A percentile compares a stretch with the other conserved stretches of the same genome.
Conservation (phyloP, 192 early-diverging fungal genomes). For the Umbelopsis sp. region DNA sequence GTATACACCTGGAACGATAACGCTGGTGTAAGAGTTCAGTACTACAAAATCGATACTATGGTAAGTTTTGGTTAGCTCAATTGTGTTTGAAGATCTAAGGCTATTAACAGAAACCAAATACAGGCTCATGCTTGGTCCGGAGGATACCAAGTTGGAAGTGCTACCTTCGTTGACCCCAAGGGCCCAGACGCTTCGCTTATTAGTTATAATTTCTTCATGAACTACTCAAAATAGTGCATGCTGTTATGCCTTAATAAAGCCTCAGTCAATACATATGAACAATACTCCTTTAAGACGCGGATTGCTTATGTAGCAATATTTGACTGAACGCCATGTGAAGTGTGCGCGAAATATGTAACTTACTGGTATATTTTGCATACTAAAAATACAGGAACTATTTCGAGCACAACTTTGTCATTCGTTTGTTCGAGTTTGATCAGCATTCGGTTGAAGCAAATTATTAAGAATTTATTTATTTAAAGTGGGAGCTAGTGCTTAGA, state of each 20-base stretch:
- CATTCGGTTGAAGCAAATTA: too few species aligned
- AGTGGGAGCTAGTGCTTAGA: too few species aligned
- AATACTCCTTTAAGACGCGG: too few species aligned
- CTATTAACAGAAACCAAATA: neutral
- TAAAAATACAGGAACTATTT: too few species aligned
- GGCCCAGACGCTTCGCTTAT: neutral
- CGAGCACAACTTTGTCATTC: too few species aligned
- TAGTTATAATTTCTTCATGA: conserved; percentile 10
- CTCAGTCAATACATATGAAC: too few species aligned
- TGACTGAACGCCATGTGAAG: too few species aligned
- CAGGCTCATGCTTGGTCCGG: neutral
- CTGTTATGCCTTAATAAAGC: neutral
- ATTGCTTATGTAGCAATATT: too few species aligned
- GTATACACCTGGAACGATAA: neutral
- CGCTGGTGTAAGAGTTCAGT: neutral
- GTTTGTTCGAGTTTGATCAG: too few species aligned
- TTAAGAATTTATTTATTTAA: too few species aligned
- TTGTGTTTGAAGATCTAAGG: neutral
- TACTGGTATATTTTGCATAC: too few species aligned
- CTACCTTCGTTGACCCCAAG: neutral
- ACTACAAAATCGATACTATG: conserved; percentile 5
- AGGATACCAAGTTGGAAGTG: neutral
- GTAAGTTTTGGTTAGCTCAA: neutral
- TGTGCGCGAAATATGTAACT: too few species aligned
- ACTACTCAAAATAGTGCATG: neutral